Evolutionary conservation across 192 early-diverging fungal species (phyloP).

Genomic region (Coemansia sp.): DNA sequence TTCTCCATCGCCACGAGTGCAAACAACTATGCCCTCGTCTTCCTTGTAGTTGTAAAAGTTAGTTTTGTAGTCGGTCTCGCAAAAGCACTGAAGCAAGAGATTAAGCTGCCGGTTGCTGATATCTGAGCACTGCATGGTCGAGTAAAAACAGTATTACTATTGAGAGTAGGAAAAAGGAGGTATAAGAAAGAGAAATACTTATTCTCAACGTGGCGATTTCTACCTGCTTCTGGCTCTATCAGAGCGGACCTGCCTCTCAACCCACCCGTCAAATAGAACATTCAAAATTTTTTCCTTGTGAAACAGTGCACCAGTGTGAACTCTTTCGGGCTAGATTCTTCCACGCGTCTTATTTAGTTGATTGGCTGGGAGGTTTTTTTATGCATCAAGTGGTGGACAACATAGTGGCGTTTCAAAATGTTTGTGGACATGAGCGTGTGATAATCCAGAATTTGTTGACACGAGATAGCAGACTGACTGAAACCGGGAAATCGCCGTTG

Average conservation of each 20-base stretch:
- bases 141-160: background rate
- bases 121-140: conserved; percentile 43
- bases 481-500: background rate
- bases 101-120: conserved; percentile 41
- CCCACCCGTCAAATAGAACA: background rate
- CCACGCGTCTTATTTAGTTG: background rate
- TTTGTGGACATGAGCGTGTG: background rate
- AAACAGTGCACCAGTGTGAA: background rate
- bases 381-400: background rate
- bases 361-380: background rate
- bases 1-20: conserved; percentile 45
- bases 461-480: background rate
- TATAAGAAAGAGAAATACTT: background rate
- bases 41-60: conserved; percentile 37
- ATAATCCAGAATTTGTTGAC: background rate
- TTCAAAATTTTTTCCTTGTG: background rate
- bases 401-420: too few relatives aligned
- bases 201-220: background rate
- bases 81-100: conserved; percentile 52
- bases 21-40: conserved; percentile 25
- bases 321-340: conserved; percentile 1
- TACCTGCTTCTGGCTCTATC: background rate
- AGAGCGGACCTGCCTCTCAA: background rate
- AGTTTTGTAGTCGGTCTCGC: conserved; percentile 51
- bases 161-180: background rate